Evolutionary conservation across 164 flowering plant species (phyloP), one percentile per base, ranked within the genome.

Genomic region (Berberis thunbergii): DNA sequence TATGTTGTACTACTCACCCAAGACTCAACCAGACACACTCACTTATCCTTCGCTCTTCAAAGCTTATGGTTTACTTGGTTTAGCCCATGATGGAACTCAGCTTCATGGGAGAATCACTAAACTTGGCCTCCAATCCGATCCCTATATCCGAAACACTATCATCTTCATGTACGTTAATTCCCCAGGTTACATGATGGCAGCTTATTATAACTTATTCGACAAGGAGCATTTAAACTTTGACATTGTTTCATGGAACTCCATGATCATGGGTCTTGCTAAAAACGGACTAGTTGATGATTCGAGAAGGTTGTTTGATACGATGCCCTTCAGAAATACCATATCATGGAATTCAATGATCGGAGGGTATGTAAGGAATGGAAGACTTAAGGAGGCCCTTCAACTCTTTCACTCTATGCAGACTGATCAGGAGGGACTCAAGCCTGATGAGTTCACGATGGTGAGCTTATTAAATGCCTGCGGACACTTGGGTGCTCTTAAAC

Each of bases 311-410:
- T 86, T 90, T 57, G 77, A 79, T 49, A 64, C 73, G 62, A 81
- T 85, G 85, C 74, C 73, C 0, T 49, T 9, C 4, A 84, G 84
- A 73, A 90, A 70, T 66, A 63, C 61, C 1, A 67, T 84, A 9
- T 77, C 90, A 2, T 87, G 97, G 92, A 90, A 79, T 64, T 78
- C 85, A 54, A 86, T 90, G 89, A 83, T 88, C 48, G 80, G 95
- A 70, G 92, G 91, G 68, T 85, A 67, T 75, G 97, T 86, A 39
- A 75, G 88, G 69, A 86, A 81, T 73, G 95, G 85, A n/a, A 78
- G 54, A 63, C 77, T 72, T 44, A 61, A 9, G 48, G 89, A 81
- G 61, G 92, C 89, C 11, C 67, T 88, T 70, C 71, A 80, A 41
- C 85, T 90, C 42, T 88, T 87, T 63, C 46, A 49, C 2, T 45